Percentiles rank a stretch among this genome's conserved stretches.
phyloP scores from a whole-genome alignment of 2,329 filamentous ascomycete species.

The Aureobasidium pullulans region DNA sequence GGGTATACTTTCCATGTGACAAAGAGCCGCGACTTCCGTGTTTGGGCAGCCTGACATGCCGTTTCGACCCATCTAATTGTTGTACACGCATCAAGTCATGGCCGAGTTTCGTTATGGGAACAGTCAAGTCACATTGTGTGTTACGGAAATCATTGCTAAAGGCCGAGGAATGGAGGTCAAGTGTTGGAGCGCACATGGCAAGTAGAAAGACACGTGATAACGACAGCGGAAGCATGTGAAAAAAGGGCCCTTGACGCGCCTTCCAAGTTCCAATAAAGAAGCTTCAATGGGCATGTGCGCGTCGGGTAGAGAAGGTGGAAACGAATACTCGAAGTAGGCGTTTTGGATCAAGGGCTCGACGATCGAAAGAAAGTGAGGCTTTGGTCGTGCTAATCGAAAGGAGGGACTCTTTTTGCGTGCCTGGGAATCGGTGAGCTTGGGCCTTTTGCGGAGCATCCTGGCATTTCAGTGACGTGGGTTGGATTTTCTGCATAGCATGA shows the following conservation, averaged over 20 bases:
- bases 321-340: background rate
- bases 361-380: background rate
- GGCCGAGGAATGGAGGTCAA: background rate
- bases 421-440: conserved; percentile 7
- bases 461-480: background rate
- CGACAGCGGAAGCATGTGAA: background rate
- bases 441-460: background rate
- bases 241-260: background rate
- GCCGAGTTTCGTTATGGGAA: background rate
- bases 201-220: background rate
- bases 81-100: background rate
- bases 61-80: background rate
- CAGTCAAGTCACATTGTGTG: background rate
- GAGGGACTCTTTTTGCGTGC: background rate
- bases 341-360: background rate
- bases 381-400: background rate
- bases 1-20: background rate
- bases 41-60: background rate
- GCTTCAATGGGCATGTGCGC: background rate
- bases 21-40: background rate
- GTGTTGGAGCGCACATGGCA: background rate
- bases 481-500: conserved; percentile 1
- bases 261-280: background rate
- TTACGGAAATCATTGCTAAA: background rate
- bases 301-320: background rate